Percentiles rank a stretch among this genome's conserved stretches.
Conservation (phyloP, 176 grass and related monocot species). For the Ampelocalamus luodianensis region DNA sequence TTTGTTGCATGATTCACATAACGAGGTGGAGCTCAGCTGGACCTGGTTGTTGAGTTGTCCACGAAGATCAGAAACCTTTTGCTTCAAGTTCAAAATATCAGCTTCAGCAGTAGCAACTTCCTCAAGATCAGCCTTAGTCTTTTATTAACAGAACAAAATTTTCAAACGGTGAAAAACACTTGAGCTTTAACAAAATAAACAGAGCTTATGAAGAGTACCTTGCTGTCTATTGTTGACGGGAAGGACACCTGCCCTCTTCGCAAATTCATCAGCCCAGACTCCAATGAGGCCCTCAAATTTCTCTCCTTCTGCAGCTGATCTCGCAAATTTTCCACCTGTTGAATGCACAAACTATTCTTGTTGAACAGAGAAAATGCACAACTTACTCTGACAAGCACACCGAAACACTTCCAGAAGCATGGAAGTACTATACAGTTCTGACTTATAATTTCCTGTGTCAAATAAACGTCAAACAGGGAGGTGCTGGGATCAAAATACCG, state of each 20-base stretch:
- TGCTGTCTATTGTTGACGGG: conserved; percentile 65
- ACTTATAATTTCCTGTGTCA: conserved; percentile 36
- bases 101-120: conserved; percentile 83
- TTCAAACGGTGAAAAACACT: conserved; percentile 27
- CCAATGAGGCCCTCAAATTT: conserved; percentile 72
- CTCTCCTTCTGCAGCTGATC: conserved; percentile 83
- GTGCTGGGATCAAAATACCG: no score
- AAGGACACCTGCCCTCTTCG: conserved; percentile 64
- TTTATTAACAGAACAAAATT: conserved; percentile 46
- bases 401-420: conserved; percentile 23
- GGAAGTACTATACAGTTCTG: neutral
- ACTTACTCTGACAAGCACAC: conserved; percentile 24
- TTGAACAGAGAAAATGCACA: conserved; percentile 35
- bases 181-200: conserved; percentile 31
- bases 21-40: conserved; percentile 56
- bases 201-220: conserved; percentile 58
- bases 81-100: conserved; percentile 88
- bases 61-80: conserved; percentile 85
- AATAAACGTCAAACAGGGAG: conserved; percentile 27
- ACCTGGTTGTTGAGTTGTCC: conserved; percentile 63
- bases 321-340: conserved; percentile 82
- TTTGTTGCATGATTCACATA: conserved; percentile 93
- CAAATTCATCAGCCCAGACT: conserved; percentile 82
- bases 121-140: conserved; percentile 85
- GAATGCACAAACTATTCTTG: conserved; percentile 35